Conservation (phyloP, 2,329 filamentous ascomycete genomes). For the Ambrosiella xylebori region DNA sequence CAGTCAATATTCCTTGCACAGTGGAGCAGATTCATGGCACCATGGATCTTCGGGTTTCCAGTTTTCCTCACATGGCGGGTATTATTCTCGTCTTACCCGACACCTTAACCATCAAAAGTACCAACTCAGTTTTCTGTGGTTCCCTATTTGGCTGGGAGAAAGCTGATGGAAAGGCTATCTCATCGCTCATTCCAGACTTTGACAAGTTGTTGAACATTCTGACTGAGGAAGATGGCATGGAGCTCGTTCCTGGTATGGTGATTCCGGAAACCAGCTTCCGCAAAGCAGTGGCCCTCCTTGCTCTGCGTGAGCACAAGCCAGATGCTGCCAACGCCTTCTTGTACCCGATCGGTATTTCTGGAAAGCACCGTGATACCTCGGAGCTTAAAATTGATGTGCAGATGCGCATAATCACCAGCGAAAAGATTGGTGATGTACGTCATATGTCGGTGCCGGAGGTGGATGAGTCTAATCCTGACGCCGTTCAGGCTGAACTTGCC, state of each 20-base stretch:
- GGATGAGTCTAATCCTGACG: conserved; percentile 28
- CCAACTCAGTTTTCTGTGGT: conserved; percentile 85
- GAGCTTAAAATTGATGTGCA: conserved; percentile 91
- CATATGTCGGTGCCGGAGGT: conserved; percentile 44
- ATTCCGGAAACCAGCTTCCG: conserved; percentile 93
- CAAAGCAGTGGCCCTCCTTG: conserved; percentile 67
- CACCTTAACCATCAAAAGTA: conserved; percentile 67
- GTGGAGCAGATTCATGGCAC: conserved; percentile 55
- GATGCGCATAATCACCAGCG: conserved; percentile 88
- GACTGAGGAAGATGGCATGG: conserved; percentile 70
- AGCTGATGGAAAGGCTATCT: conserved; percentile 65
- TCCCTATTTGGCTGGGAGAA: conserved; percentile 80
- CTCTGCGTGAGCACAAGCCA: conserved; percentile 63
- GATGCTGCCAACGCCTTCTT: conserved; percentile 68
- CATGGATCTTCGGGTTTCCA: conserved; percentile 67
- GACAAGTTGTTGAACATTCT: conserved; percentile 67
- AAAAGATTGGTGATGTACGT: conserved; percentile 44
- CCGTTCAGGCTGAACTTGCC: not conserved
- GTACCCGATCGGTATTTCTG: conserved; percentile 66
- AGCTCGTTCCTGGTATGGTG: conserved; percentile 81
- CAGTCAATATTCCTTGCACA: conserved; percentile 68
- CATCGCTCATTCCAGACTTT: conserved; percentile 69
- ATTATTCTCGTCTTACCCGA: conserved; percentile 82
- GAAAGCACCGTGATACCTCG: conserved; percentile 75
- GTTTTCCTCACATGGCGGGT: conserved; percentile 91